Percentiles rank a stretch among this genome's conserved stretches.
Evolutionary conservation across 768 basidiomycete species (phyloP).

Genomic region (Sutorius australiensis): DNA sequence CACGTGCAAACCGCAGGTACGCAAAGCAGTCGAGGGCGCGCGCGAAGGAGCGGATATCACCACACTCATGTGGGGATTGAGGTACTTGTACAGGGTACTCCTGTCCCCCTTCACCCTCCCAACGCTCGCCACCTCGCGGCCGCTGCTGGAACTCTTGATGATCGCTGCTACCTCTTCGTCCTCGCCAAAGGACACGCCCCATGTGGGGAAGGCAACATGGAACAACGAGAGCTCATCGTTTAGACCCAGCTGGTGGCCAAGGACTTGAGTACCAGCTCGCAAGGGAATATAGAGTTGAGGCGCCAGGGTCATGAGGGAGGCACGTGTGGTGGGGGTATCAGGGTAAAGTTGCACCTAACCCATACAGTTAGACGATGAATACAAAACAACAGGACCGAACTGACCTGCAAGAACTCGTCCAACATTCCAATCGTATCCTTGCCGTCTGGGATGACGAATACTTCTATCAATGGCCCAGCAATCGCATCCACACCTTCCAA

Average conservation of each 20-base stretch:
- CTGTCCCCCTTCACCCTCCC: conserved; percentile 87
- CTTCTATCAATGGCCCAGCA: conserved; percentile 55
- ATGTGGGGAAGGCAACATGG: conserved; percentile 57
- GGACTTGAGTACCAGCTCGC: conserved; percentile 45
- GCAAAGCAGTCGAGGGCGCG: conserved; percentile 9
- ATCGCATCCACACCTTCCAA: conserved; percentile 62
- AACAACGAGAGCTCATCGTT: conserved; percentile 41
- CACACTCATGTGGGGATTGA: conserved; percentile 76
- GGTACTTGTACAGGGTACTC: conserved; percentile 89
- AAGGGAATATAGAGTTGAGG: conserved; percentile 56
- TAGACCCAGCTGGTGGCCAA: conserved; percentile 53
- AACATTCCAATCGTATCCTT: conserved; percentile 59
- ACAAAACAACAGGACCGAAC: conserved; percentile 7
- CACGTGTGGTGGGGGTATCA: conserved; percentile 43
- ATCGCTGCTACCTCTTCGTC: conserved; percentile 57
- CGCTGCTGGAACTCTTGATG: conserved; percentile 39
- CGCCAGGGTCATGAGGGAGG: conserved; percentile 42
- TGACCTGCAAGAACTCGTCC: conserved; percentile 74
- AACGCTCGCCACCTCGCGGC: conserved; percentile 62
- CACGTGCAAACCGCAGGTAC: conserved; percentile 63
- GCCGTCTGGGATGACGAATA: conserved; percentile 46
- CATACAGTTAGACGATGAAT: not conserved
- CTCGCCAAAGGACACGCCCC: conserved; percentile 56
- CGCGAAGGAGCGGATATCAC: conserved; percentile 49
- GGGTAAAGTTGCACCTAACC: conserved; percentile 65